Percentiles rank a stretch among this genome's conserved stretches.
phyloP scores from a whole-genome alignment of 352 stramenopile species.

The Globisporangium emineosum region DNA sequence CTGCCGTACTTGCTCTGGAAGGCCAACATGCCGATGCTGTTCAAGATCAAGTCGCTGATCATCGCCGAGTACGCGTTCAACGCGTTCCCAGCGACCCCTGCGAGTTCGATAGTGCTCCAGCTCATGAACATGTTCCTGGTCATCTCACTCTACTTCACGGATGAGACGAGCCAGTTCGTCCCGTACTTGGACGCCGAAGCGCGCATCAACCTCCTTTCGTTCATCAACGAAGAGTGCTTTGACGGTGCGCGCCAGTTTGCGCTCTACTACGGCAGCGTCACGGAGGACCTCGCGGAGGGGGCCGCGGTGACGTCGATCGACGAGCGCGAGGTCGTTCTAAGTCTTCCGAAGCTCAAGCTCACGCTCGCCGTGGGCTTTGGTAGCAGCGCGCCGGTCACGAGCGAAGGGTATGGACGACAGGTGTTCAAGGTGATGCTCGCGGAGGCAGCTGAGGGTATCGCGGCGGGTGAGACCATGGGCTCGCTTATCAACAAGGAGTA shows the following conservation, averaged over 20 bases:
- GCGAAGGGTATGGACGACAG: slow-evolving; percentile 64
- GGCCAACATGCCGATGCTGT: slow-evolving; percentile 75
- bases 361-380: slow-evolving; percentile 83
- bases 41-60: slow-evolving; percentile 82
- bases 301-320: slow-evolving; percentile 70
- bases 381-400: slow-evolving; percentile 65
- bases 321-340: slow-evolving; percentile 75
- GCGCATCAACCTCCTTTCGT: slow-evolving; percentile 59
- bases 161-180: slow-evolving; percentile 58
- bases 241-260: slow-evolving; percentile 70
- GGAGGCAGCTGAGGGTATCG: slow-evolving; percentile 55
- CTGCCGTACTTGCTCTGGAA: slow-evolving; percentile 94
- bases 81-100: slow-evolving; percentile 92
- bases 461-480: slow-evolving; percentile 70
- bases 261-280: slow-evolving; percentile 83
- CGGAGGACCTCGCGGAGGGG: slow-evolving; percentile 64
- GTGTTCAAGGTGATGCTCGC: slow-evolving; percentile 69
- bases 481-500: slow-evolving; percentile 71
- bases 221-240: slow-evolving; percentile 77
- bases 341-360: slow-evolving; percentile 78
- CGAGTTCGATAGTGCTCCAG: slow-evolving; percentile 92
- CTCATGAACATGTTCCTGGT: slow-evolving; percentile 88
- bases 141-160: slow-evolving; percentile 66
- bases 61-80: slow-evolving; percentile 93
- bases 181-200: slow-evolving; percentile 79